These are phyloP conservation scores for Excoecaria agallocha DNA, from an alignment of 345 rosid genomes.

Conservation along the genomic window DNA sequence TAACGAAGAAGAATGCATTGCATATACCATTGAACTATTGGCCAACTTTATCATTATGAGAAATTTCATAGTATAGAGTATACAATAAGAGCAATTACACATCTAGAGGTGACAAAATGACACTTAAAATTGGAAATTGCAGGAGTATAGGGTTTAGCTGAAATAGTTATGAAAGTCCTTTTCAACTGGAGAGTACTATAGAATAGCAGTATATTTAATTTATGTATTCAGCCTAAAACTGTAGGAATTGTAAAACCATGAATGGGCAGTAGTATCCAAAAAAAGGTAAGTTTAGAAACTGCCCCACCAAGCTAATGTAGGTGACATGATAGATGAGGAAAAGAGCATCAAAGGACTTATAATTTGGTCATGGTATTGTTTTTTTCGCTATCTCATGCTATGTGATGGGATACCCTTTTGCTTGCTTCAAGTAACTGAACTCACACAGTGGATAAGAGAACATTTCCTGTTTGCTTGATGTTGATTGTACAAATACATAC, in stretches of 20 bases:
- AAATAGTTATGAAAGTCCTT: background rate
- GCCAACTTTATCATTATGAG: no score
- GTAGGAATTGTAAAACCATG: background rate
- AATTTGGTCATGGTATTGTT: slow-evolving; percentile 11
- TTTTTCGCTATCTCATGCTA: background rate
- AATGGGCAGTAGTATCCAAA: background rate
- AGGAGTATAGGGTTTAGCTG: background rate
- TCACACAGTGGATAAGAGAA: slow-evolving; percentile 3
- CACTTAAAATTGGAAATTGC: background rate
- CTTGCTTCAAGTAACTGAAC: slow-evolving; percentile 22
- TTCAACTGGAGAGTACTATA: background rate
- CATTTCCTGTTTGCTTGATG: slow-evolving; percentile 26
- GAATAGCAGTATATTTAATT: background rate
- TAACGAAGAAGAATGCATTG: no score
- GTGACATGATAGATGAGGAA: slow-evolving; percentile 36
- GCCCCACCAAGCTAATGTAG: slow-evolving; percentile 19
- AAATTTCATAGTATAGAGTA: background rate
- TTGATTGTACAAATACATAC: slow-evolving; percentile 21
- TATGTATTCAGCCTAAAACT: background rate
- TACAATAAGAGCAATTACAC: no score
- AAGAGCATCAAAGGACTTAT: slow-evolving; percentile 23
- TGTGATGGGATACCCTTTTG: slow-evolving; percentile 27
- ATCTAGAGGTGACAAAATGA: background rate
- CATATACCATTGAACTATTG: no score
- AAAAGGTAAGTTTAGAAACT: slow-evolving; percentile 14